Conservation (phyloP, 2,329 filamentous ascomycete species). For the Cladosporium sphaerospermum region DNA sequence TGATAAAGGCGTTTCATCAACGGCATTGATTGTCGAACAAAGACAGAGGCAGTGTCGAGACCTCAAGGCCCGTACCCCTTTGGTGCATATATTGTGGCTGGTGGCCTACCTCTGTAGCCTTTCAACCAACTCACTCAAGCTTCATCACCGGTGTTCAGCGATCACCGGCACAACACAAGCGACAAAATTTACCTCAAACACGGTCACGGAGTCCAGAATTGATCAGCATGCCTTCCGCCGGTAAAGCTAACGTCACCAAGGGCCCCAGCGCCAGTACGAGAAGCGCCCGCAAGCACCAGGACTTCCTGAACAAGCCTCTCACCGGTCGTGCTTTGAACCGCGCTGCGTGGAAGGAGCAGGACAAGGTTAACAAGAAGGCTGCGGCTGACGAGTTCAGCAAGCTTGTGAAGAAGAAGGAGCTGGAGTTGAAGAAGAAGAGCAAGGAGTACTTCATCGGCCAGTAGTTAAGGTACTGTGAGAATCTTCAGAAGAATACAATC, state of each 20-base stretch:
- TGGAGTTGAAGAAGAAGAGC: conserved; percentile 2
- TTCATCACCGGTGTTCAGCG: neutral
- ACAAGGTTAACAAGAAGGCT: conserved; percentile 1
- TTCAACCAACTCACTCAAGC: neutral
- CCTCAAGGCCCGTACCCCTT: neutral
- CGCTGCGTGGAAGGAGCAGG: conserved; percentile 3
- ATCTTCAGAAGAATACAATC: neutral
- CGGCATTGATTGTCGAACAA: neutral
- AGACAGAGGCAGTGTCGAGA: neutral
- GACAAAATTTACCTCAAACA: neutral
- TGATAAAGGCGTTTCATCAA: neutral
- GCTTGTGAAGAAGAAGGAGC: conserved; percentile 1
- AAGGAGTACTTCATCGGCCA: conserved; percentile 1
- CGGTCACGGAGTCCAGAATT: neutral
- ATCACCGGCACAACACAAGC: neutral
- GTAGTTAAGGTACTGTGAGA: neutral
- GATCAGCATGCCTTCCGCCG: neutral
- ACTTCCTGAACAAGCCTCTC: conserved; percentile 7
- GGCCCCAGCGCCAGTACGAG: neutral
- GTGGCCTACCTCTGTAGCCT: neutral
- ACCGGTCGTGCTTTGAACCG: conserved; percentile 5
- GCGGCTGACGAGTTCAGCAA: neutral
- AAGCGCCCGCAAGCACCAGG: conserved; percentile 1
- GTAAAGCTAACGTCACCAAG: conserved; percentile 1
- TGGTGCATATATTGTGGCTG: neutral